These are phyloP conservation scores for Diaporthe sp. DNA, from an alignment of 2,329 filamentous ascomycete genomes.

Conservation along the genomic window DNA sequence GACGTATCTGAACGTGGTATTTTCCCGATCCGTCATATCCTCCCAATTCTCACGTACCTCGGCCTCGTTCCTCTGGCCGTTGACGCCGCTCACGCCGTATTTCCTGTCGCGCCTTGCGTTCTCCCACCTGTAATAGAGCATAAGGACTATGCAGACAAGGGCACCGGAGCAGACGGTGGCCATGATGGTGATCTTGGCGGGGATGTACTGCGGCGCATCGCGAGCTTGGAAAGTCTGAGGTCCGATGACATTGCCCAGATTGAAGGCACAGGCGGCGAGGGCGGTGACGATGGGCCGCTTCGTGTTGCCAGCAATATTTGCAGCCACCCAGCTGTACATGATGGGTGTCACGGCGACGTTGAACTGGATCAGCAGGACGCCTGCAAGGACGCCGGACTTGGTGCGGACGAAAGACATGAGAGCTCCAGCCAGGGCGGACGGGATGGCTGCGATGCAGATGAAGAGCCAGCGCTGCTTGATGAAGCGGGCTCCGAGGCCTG, in stretches of 20 bases:
- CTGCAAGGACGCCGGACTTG: slow-evolving; percentile 61
- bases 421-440: slow-evolving; percentile 57
- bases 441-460: slow-evolving; percentile 29
- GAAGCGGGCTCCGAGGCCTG: slow-evolving; percentile 49
- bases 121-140: slow-evolving; percentile 65
- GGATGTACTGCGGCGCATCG: slow-evolving; percentile 66
- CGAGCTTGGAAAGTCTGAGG: slow-evolving; percentile 68
- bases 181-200: slow-evolving; percentile 69
- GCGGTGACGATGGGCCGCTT: slow-evolving; percentile 66
- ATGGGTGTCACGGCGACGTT: slow-evolving; percentile 54
- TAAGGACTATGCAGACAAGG: slow-evolving; percentile 58
- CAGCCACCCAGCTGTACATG: slow-evolving; percentile 59
- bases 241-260: slow-evolving; percentile 69
- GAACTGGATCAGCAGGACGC: slow-evolving; percentile 61
- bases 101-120: slow-evolving; percentile 56
- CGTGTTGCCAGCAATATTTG: slow-evolving; percentile 66
- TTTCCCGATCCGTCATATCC: slow-evolving; percentile 69
- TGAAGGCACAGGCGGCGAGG: slow-evolving; percentile 64
- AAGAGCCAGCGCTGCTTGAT: slow-evolving; percentile 41
- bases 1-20: slow-evolving; percentile 68
- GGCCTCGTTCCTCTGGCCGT: slow-evolving; percentile 54
- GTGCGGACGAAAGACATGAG: slow-evolving; percentile 66
- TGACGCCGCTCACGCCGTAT: slow-evolving; percentile 34
- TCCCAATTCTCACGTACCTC: slow-evolving; percentile 60
- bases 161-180: slow-evolving; percentile 62